Evolutionary conservation across 805 yeast genomes (phyloP).

Genomic region (Candida sanyiensis): DNA sequence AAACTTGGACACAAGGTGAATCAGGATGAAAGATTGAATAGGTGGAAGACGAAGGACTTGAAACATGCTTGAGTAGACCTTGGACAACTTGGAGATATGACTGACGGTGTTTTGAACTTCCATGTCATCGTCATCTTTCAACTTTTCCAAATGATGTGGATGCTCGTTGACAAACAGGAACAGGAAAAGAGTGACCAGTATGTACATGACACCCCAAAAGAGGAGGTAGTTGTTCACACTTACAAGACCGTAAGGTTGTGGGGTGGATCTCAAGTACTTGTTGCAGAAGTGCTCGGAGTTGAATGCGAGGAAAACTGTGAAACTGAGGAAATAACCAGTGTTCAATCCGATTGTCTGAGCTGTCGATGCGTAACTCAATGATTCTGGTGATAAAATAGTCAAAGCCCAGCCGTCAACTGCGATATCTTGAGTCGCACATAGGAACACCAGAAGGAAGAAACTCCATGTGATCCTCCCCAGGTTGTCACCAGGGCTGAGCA

Average conservation of each 20-base stretch:
- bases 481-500: constrained; percentile 44
- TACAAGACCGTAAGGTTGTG: constrained; percentile 60
- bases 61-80: constrained; percentile 60
- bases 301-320: constrained; percentile 85
- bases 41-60: constrained; percentile 63
- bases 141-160: constrained; percentile 41
- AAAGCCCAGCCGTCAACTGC: constrained; percentile 99
- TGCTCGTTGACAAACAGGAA: constrained; percentile 64
- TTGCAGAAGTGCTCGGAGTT: constrained; percentile 92
- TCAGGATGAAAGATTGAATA: constrained; percentile 65
- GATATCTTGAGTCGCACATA: constrained; percentile 96
- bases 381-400: constrained; percentile 71
- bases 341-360: constrained; percentile 96
- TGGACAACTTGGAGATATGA: constrained; percentile 26
- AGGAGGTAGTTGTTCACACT: constrained; percentile 69
- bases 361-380: constrained; percentile 88
- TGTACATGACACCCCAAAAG: constrained; percentile 71
- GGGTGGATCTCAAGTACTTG: constrained; percentile 62
- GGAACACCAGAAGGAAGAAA: constrained; percentile 72
- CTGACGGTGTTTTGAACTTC: constrained; percentile 19
- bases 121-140: constrained; percentile 4
- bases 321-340: constrained; percentile 85
- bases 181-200: constrained; percentile 59
- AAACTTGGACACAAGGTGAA: constrained; percentile 76
- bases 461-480: constrained; percentile 55